A percentile compares a stretch with the other conserved stretches of the same genome.
Evolutionary conservation across 2,329 filamentous ascomycete species (phyloP).

Genomic region (Fusarium avenaceum): DNA sequence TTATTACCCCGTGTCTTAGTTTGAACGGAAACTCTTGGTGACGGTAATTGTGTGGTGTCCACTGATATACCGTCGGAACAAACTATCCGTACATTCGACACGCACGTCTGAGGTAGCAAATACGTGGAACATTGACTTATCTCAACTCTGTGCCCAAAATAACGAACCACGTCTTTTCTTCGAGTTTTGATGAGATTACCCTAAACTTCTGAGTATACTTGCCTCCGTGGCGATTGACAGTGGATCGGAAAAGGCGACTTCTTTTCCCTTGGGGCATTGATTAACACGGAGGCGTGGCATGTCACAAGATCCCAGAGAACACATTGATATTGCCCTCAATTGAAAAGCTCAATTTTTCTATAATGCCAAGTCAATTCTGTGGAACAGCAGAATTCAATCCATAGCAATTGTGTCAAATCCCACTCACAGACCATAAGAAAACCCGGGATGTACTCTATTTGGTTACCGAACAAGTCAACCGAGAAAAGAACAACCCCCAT

Average conservation of each 20-base stretch:
- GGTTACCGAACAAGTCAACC: conserved; percentile 15
- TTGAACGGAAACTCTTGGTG: too few relatives aligned
- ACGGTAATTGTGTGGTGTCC: too few relatives aligned
- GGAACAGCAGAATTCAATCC: background rate
- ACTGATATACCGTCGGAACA: too few relatives aligned
- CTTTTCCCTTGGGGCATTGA: background rate
- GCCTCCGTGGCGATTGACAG: background rate
- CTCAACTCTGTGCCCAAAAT: too few relatives aligned
- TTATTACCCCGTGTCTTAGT: background rate
- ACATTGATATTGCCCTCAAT: background rate
- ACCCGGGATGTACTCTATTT: conserved; percentile 4
- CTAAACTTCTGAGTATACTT: background rate
- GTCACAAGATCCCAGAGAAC: background rate
- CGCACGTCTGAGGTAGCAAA: too few relatives aligned
- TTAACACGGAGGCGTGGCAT: background rate
- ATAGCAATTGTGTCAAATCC: too few relatives aligned
- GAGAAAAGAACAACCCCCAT: background rate
- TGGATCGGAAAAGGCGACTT: background rate
- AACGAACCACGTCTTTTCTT: background rate
- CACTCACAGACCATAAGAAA: background rate
- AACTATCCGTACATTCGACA: too few relatives aligned
- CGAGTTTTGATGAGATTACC: background rate
- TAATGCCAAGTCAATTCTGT: conserved; percentile 6
- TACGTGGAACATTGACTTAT: too few relatives aligned
- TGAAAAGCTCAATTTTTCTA: background rate